phyloP scores from a whole-genome alignment of 176 grass and related monocot species.

The Oryza coarctata region DNA sequence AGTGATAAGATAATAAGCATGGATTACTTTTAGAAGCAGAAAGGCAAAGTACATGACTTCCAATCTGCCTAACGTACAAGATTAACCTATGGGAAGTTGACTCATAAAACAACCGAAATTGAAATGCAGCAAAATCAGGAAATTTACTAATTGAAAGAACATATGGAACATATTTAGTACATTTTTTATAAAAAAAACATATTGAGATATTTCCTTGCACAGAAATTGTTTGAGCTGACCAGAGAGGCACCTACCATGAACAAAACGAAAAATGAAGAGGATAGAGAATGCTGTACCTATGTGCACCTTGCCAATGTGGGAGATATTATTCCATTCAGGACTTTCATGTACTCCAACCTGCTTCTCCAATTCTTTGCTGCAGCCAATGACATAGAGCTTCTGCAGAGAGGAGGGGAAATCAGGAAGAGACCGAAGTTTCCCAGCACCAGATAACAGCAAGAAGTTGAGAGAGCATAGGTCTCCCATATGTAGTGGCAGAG shows the following conservation, averaged over 20 bases:
- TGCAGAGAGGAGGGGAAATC: conserved; percentile 21
- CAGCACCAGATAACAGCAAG: background rate
- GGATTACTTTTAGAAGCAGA: too few relatives aligned
- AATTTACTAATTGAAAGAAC: background rate
- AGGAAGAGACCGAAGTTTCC: background rate
- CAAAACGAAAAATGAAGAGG: background rate
- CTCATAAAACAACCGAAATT: too few relatives aligned
- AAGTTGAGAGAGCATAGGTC: conserved; percentile 26
- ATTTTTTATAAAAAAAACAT: too few relatives aligned
- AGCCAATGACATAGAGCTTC: background rate
- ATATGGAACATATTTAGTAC: background rate
- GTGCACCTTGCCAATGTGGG: background rate
- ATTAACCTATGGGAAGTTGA: too few relatives aligned
- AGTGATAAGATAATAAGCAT: background rate
- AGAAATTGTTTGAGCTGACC: background rate
- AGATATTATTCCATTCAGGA: conserved; percentile 7
- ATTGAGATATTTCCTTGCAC: background rate
- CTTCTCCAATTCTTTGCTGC: background rate
- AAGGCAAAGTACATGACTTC: too few relatives aligned
- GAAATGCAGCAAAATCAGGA: too few relatives aligned
- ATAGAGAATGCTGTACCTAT: background rate
- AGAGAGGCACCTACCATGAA: background rate
- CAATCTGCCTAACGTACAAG: too few relatives aligned
- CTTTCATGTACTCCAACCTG: background rate
- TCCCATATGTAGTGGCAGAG: conserved; percentile 18